A percentile compares a stretch with the other conserved stretches of the same genome.
These are phyloP conservation scores for Ogataea degrootiae DNA, from an alignment of 805 yeast species.

Conservation along the genomic window DNA sequence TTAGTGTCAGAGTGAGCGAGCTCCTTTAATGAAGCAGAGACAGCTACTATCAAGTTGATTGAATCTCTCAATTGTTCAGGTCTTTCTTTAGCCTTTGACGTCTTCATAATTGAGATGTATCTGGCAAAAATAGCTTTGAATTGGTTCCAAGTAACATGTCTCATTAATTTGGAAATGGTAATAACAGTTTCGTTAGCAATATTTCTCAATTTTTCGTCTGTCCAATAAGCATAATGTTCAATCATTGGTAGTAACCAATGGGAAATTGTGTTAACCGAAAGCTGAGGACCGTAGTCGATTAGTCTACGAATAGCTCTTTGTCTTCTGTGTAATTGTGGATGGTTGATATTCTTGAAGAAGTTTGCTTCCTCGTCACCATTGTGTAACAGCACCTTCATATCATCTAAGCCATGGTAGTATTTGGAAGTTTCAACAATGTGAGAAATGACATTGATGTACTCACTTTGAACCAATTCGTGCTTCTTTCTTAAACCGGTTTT, in stretches of 20 bases:
- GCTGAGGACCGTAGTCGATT: slow-evolving; percentile 37
- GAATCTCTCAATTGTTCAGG: slow-evolving; percentile 47
- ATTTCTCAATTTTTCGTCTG: slow-evolving; percentile 55
- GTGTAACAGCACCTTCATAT: slow-evolving; percentile 59
- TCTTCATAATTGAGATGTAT: slow-evolving; percentile 39
- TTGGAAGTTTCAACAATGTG: slow-evolving; percentile 50
- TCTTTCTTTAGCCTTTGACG: slow-evolving; percentile 23
- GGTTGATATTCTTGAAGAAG: slow-evolving; percentile 55
- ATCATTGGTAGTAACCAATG: slow-evolving; percentile 81
- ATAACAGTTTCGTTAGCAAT: slow-evolving; percentile 61
- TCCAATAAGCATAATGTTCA: slow-evolving; percentile 67
- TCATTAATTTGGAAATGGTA: slow-evolving; percentile 55
- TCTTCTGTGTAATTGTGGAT: slow-evolving; percentile 81
- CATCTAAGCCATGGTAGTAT: slow-evolving; percentile 46
- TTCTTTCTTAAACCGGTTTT: slow-evolving; percentile 61
- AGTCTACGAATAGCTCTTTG: slow-evolving; percentile 75
- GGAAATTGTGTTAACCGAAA: slow-evolving; percentile 58
- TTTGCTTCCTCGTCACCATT: slow-evolving; percentile 79
- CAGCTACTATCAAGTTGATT: slow-evolving; percentile 53
- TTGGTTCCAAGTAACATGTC: slow-evolving; percentile 70
- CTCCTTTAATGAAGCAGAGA: slow-evolving; percentile 41
- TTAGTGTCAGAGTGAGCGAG: slow-evolving; percentile 3
- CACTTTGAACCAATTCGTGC: slow-evolving; percentile 61
- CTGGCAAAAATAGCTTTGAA: slow-evolving; percentile 70
- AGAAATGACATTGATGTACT: slow-evolving; percentile 61